Evolutionary conservation across 257 asterid genomes (phyloP).

Genomic region (Fraxinus quadrangulata): DNA sequence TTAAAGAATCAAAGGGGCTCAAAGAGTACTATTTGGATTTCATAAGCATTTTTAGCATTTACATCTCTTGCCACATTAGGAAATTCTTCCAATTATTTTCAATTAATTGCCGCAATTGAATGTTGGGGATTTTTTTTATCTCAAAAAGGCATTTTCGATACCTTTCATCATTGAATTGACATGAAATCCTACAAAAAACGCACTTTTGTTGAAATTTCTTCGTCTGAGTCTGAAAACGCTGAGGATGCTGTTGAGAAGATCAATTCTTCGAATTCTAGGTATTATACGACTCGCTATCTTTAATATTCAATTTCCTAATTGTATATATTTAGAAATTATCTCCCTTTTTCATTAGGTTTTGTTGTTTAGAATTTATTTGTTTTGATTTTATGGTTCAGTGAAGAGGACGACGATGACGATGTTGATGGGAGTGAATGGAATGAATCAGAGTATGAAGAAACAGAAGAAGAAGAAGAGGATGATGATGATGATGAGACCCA

Average conservation of each 20-base stretch:
- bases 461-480: constrained; percentile 26
- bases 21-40: too few relatives aligned
- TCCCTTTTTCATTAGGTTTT: background rate
- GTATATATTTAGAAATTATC: background rate
- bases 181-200: constrained; percentile 24
- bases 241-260: constrained; percentile 32
- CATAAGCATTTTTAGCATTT: background rate
- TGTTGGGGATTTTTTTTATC: background rate
- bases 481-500: background rate
- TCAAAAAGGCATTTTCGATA: too few relatives aligned
- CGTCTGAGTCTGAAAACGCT: constrained; percentile 37
- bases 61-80: background rate
- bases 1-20: too few relatives aligned
- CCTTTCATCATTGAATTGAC: background rate
- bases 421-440: constrained; percentile 25
- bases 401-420: constrained; percentile 26
- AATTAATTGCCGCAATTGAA: background rate
- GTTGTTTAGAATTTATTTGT: background rate
- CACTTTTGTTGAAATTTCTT: constrained; percentile 41
- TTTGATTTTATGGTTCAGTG: constrained; percentile 23
- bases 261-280: constrained; percentile 44
- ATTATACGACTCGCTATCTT: background rate
- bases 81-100: background rate
- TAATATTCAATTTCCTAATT: background rate
- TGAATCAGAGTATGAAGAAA: constrained; percentile 30